Percentiles rank a stretch among this genome's conserved stretches.
Evolutionary conservation across 495 filamentous ascomycete species (phyloP).

Genomic region (Neurospora sp.): DNA sequence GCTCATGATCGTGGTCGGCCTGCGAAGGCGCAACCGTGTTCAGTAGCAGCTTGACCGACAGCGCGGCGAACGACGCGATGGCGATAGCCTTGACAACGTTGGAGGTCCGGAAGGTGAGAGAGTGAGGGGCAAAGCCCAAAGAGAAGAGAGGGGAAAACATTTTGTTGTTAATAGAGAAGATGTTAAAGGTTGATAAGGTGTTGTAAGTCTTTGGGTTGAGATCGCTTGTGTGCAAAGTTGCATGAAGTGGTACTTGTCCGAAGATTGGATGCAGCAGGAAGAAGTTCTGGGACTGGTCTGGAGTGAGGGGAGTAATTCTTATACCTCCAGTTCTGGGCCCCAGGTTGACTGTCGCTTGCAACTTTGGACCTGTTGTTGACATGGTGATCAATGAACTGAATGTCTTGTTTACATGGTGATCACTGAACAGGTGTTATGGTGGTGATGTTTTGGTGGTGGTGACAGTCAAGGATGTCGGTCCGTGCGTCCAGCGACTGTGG

Average conservation of each 20-base stretch:
- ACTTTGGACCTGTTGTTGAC: neutral
- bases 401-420: neutral
- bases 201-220: neutral
- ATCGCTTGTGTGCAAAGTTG: neutral
- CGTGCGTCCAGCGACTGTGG: neutral
- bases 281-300: neutral
- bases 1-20: neutral
- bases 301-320: neutral
- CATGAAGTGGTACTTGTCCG: neutral
- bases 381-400: neutral
- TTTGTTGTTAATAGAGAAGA: neutral
- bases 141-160: neutral
- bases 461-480: neutral
- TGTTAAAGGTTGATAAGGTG: neutral
- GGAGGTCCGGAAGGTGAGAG: neutral
- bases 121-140: neutral
- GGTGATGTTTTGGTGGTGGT: neutral
- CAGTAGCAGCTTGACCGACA: neutral
- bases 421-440: neutral
- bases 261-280: neutral
- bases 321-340: neutral
- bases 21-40: neutral
- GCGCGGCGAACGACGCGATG: neutral
- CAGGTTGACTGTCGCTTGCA: neutral
- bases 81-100: neutral